Percentiles rank a stretch among this genome's conserved stretches.
Conservation (phyloP, 169 alveolate genomes). For the Plasmodium inui region DNA sequence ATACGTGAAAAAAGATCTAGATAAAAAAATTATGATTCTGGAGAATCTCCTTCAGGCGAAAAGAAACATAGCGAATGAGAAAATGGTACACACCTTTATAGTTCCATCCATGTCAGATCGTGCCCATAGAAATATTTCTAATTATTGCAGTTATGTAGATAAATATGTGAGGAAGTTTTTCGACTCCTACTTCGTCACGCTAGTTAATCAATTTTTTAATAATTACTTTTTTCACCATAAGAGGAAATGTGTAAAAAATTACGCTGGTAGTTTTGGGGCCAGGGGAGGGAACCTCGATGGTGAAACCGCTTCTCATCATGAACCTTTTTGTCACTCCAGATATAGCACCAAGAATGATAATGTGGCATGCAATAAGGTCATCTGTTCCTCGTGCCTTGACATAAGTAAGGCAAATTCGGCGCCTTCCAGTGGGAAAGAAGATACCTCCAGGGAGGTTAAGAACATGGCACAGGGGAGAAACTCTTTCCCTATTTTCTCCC, state of each 20-base stretch:
- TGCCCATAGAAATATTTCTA: background rate
- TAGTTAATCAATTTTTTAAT: conserved; percentile 29
- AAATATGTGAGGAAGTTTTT: conserved; percentile 5
- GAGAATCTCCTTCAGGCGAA: background rate
- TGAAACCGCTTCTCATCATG: background rate
- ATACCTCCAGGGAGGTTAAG: background rate
- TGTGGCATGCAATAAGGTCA: background rate
- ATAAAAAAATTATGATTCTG: background rate
- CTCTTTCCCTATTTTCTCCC: background rate
- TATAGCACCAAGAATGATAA: background rate
- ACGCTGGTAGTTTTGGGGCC: background rate
- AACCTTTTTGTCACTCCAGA: background rate
- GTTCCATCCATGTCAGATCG: background rate
- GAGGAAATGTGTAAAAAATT: background rate
- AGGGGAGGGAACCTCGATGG: background rate
- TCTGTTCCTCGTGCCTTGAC: background rate
- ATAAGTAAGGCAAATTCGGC: background rate
- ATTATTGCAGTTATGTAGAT: conserved; percentile 17
- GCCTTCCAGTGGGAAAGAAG: background rate
- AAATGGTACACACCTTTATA: background rate
- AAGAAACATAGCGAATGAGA: background rate
- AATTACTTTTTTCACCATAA: conserved; percentile 1
- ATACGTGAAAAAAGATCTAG: background rate
- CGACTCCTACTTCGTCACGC: background rate
- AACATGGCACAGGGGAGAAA: background rate